phyloP scores from a whole-genome alignment of 441 rosid genomes.

The Aleurites moluccanus region DNA sequence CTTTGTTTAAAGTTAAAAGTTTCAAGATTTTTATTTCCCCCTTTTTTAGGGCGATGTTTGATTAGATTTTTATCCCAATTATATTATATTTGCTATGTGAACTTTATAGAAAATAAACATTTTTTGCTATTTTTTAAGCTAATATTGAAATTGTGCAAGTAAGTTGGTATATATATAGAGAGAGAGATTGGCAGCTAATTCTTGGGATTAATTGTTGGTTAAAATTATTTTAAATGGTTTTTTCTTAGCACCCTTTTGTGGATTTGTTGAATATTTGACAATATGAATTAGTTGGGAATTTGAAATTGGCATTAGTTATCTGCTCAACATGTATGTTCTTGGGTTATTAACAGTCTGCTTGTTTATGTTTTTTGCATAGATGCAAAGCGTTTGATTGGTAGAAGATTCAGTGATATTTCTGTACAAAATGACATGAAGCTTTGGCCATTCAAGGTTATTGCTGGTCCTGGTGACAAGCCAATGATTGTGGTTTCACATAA shows the following conservation, averaged over 20 bases:
- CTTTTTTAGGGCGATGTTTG: background rate
- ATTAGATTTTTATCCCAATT: too few relatives aligned
- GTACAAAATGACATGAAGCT: conserved; percentile 60
- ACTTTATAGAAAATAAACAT: too few relatives aligned
- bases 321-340: background rate
- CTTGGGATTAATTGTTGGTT: background rate
- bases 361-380: conserved; percentile 29
- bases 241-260: background rate
- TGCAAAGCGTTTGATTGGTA: conserved; percentile 80
- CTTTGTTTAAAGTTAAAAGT: too few relatives aligned
- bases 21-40: too few relatives aligned
- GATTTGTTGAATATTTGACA: background rate
- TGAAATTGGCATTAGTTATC: background rate
- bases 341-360: background rate
- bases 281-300: background rate
- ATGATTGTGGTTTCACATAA: conserved; percentile 63
- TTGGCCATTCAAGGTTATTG: conserved; percentile 68
- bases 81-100: too few relatives aligned
- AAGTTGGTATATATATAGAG: too few relatives aligned
- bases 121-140: too few relatives aligned
- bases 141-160: too few relatives aligned
- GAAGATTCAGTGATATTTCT: conserved; percentile 52
- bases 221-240: background rate
- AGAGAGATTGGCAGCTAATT: background rate
- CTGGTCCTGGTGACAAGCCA: conserved; percentile 73